These are phyloP conservation scores for Acephala macrosclerotiorum DNA, from an alignment of 2,329 filamentous ascomycete genomes.

Conservation along the genomic window DNA sequence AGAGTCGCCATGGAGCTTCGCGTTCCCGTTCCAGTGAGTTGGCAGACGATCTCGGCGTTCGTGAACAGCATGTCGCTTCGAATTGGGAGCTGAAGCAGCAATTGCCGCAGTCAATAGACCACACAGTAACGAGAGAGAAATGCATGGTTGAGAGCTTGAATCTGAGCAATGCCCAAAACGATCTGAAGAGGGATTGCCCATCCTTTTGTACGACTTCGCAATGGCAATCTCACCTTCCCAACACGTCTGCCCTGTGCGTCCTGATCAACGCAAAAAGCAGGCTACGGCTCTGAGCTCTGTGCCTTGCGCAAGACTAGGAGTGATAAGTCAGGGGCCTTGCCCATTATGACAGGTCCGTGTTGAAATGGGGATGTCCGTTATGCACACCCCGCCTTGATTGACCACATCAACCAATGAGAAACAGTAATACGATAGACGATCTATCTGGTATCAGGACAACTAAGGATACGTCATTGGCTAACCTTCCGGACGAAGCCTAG, in stretches of 20 bases:
- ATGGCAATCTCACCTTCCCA: slow-evolving; percentile 4
- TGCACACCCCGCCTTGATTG: slow-evolving; percentile 11
- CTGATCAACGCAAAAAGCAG: background rate
- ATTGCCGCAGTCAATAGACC: slow-evolving; percentile 14
- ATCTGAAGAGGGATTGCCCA: background rate
- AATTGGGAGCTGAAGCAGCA: slow-evolving; percentile 12
- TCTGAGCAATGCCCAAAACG: background rate
- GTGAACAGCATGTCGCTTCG: slow-evolving; percentile 17
- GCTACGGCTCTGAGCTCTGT: slow-evolving; percentile 6
- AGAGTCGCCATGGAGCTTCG: slow-evolving; percentile 16
- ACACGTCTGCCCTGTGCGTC: background rate
- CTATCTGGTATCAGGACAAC: slow-evolving; percentile 11
- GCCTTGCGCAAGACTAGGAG: slow-evolving; percentile 4
- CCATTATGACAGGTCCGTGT: slow-evolving; percentile 9
- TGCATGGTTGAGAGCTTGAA: slow-evolving; percentile 6
- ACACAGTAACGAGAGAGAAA: slow-evolving; percentile 12
- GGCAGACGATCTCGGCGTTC: slow-evolving; percentile 14
- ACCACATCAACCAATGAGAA: background rate
- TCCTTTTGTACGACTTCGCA: background rate
- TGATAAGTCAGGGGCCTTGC: slow-evolving; percentile 3
- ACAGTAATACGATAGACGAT: slow-evolving; percentile 1
- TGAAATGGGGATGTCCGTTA: background rate
- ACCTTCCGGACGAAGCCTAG: slow-evolving; percentile 15
- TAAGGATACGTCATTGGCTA: background rate
- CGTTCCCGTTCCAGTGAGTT: slow-evolving; percentile 12